phyloP scores from a whole-genome alignment of 2,329 filamentous ascomycete species.

The Simplicillium sp. region DNA sequence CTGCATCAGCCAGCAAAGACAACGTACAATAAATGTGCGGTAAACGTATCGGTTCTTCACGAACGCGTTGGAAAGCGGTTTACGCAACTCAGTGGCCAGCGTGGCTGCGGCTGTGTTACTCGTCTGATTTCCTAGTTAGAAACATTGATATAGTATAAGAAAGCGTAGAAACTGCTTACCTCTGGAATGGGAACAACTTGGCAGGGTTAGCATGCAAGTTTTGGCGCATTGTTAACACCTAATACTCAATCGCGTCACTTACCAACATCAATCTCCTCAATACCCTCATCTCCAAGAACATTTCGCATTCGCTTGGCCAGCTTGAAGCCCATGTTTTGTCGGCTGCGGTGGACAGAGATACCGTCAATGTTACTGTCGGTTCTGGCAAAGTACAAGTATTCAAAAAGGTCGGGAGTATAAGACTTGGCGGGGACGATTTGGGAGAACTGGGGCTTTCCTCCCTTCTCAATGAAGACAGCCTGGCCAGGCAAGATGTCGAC shows the following conservation, averaged over 20 bases:
- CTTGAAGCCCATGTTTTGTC: slow-evolving; percentile 78
- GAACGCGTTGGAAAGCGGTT: slow-evolving; percentile 69
- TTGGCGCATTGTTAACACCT: slow-evolving; percentile 7
- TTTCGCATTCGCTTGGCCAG: slow-evolving; percentile 64
- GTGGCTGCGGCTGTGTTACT: slow-evolving; percentile 70
- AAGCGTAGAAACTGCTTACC: slow-evolving; percentile 10
- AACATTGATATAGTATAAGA: slow-evolving; percentile 19
- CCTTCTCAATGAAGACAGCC: slow-evolving; percentile 78
- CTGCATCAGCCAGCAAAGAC: slow-evolving; percentile 2
- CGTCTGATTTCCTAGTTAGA: slow-evolving; percentile 30
- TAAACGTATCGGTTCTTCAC: slow-evolving; percentile 70
- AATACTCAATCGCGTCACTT: slow-evolving; percentile 8
- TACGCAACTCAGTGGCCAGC: slow-evolving; percentile 60
- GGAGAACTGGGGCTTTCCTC: slow-evolving; percentile 60
- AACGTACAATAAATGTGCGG: not conserved
- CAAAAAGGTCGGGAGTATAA: slow-evolving; percentile 73
- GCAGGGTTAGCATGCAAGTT: slow-evolving; percentile 9
- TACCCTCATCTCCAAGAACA: slow-evolving; percentile 56
- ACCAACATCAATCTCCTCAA: slow-evolving; percentile 66
- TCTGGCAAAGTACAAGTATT: slow-evolving; percentile 80
- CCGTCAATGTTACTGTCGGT: slow-evolving; percentile 79
- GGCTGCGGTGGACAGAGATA: slow-evolving; percentile 74
- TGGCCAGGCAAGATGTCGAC: slow-evolving; percentile 73
- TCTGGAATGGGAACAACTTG: slow-evolving; percentile 62
- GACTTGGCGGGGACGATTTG: slow-evolving; percentile 60